Evolutionary conservation across 768 basidiomycete species (phyloP).

Genomic region (Crepidotus variabilis): DNA sequence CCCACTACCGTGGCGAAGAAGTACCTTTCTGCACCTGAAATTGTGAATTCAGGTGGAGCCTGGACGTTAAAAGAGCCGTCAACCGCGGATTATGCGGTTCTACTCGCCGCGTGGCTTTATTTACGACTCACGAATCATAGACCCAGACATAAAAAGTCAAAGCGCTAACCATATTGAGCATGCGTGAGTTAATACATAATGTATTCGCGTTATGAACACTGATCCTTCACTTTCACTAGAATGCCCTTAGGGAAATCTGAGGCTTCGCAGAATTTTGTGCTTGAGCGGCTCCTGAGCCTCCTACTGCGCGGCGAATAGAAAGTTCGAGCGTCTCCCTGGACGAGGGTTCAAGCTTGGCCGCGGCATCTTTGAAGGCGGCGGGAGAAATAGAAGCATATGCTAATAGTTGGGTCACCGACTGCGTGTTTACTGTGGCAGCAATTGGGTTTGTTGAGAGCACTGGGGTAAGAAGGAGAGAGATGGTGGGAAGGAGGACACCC

Average conservation of each 20-base stretch:
- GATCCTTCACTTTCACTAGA: constrained; percentile 30
- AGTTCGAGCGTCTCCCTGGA: constrained; percentile 66
- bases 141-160: too few relatives aligned
- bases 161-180: too few relatives aligned
- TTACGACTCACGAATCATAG: too few relatives aligned
- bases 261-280: constrained; percentile 49
- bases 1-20: too few relatives aligned
- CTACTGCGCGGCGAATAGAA: constrained; percentile 74
- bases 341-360: constrained; percentile 55
- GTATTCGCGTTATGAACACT: too few relatives aligned
- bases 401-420: constrained; percentile 66
- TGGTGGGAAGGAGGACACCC: constrained; percentile 70
- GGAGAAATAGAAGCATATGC: constrained; percentile 70
- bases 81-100: too few relatives aligned
- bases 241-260: constrained; percentile 75
- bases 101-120: too few relatives aligned
- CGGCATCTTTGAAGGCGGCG: constrained; percentile 80
- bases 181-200: too few relatives aligned
- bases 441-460: constrained; percentile 33
- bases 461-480: constrained; percentile 65
- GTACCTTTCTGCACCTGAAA: too few relatives aligned
- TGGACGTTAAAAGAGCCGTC: too few relatives aligned
- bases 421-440: constrained; percentile 39
- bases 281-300: constrained; percentile 30
- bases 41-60: too few relatives aligned